A percentile compares a stretch with the other conserved stretches of the same genome.
phyloP scores from a whole-genome alignment of 1,284 basidiomycete species.

The Somion occarium region DNA sequence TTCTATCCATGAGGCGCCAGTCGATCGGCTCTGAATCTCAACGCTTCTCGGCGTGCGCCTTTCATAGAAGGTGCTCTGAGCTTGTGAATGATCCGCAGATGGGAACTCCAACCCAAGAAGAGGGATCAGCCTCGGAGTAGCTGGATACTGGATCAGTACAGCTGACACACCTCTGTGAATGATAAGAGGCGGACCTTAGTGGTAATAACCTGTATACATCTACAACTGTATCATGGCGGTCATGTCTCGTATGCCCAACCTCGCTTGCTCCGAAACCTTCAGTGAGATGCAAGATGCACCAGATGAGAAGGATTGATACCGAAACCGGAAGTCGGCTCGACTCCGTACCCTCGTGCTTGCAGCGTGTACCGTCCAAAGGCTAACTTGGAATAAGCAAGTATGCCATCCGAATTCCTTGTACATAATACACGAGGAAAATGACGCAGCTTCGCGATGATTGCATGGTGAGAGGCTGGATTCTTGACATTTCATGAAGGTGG shows the following conservation, averaged over 20 bases:
- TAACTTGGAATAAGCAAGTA: slow-evolving; percentile 5
- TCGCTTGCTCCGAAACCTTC: neutral
- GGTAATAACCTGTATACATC: neutral
- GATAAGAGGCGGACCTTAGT: slow-evolving; percentile 19
- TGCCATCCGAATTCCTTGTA: neutral
- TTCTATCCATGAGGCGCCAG: slow-evolving; percentile 22
- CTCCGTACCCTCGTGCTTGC: slow-evolving; percentile 12
- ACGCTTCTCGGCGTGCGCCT: slow-evolving; percentile 13
- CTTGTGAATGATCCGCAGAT: slow-evolving; percentile 5
- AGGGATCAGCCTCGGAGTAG: neutral
- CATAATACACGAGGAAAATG: neutral
- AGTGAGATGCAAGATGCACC: neutral
- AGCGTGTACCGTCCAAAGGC: slow-evolving; percentile 9
- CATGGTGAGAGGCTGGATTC: neutral
- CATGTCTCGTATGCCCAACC: neutral
- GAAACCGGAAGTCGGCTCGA: slow-evolving; percentile 10
- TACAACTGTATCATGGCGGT: neutral
- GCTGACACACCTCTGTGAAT: slow-evolving; percentile 5
- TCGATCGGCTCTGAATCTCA: slow-evolving; percentile 26
- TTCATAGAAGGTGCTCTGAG: slow-evolving; percentile 5
- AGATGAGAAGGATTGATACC: neutral
- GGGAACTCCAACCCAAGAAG: neutral
- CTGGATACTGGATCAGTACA: slow-evolving; percentile 7
- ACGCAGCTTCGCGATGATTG: neutral
- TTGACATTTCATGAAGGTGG: neutral